phyloP scores from a whole-genome alignment of 1,139 yeast species.

The Geotrichum restrictum region DNA sequence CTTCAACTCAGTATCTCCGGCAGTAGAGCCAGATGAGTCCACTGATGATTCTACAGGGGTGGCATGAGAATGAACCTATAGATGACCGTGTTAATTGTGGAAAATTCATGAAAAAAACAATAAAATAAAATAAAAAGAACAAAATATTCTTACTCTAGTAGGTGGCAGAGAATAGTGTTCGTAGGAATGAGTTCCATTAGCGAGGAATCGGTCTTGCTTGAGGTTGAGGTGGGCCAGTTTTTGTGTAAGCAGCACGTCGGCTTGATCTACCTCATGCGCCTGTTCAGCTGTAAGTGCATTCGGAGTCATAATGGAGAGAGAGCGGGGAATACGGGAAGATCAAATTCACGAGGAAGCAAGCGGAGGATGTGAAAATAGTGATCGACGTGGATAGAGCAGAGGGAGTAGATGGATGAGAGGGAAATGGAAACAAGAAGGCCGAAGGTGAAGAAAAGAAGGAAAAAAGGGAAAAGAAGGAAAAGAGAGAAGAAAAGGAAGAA shows the following conservation, averaged over 20 bases:
- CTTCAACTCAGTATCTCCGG: not conserved
- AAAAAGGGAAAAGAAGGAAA: not conserved
- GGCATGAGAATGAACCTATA: not conserved
- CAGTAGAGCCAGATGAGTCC: not conserved
- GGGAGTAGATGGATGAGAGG: not conserved
- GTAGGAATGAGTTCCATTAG: conserved; percentile 33
- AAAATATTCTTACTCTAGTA: conserved; percentile 28
- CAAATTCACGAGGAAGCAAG: not conserved
- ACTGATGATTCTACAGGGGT: not conserved
- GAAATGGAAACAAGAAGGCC: not conserved
- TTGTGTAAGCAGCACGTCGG: conserved; percentile 10
- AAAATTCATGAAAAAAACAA: not conserved
- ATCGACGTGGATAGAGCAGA: not conserved
- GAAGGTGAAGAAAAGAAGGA: not conserved
- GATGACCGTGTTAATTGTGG: not conserved
- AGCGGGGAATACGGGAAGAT: too few relatives aligned
- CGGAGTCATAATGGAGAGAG: too few relatives aligned
- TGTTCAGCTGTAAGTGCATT: not conserved
- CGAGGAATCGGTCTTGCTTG: conserved; percentile 32
- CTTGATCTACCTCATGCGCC: not conserved
- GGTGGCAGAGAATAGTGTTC: conserved; percentile 37
- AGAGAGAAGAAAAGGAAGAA: not conserved
- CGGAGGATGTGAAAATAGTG: not conserved
- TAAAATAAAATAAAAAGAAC: not conserved
- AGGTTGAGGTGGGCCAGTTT: conserved; percentile 26